These are phyloP conservation scores for Barnettozyma sp. DNA, from an alignment of 805 yeast genomes.

Conservation along the genomic window DNA sequence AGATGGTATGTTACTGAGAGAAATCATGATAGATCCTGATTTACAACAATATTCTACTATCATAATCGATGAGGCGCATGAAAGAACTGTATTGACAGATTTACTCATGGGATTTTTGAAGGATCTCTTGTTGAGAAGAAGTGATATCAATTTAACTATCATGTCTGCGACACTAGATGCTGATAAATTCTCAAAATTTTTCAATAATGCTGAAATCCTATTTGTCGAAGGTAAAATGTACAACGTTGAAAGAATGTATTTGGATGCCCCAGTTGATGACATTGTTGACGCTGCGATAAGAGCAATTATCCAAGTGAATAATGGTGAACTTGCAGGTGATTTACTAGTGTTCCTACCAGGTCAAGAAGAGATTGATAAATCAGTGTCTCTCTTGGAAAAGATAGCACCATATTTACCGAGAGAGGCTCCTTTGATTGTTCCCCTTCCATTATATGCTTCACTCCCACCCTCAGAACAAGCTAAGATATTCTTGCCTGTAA, in stretches of 20 bases:
- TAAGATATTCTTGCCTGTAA: conserved; percentile 63
- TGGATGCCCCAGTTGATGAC: conserved; percentile 64
- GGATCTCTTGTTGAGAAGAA: conserved; percentile 45
- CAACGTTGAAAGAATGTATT: conserved; percentile 69
- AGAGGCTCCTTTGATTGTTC: conserved; percentile 67
- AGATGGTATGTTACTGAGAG: conserved; percentile 96
- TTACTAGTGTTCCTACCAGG: conserved; percentile 91
- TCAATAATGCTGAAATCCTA: conserved; percentile 71
- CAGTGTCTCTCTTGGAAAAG: conserved; percentile 52
- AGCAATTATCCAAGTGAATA: conserved; percentile 70
- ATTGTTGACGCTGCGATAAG: conserved; percentile 73
- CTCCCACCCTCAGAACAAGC: conserved; percentile 80
- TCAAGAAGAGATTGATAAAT: conserved; percentile 93
- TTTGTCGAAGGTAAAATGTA: conserved; percentile 87
- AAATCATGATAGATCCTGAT: conserved; percentile 67
- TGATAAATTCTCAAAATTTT: conserved; percentile 72
- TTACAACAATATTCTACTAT: conserved; percentile 65
- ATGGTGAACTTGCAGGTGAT: conserved; percentile 74
- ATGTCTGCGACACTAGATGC: conserved; percentile 99
- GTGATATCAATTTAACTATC: conserved; percentile 62
- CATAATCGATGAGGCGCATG: conserved; percentile 95
- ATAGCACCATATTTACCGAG: conserved; percentile 61
- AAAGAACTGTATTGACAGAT: conserved; percentile 89
- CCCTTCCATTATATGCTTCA: conserved; percentile 90
- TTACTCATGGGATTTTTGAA: conserved; percentile 83